phyloP scores from a whole-genome alignment of 1,284 basidiomycete species.

The Hymenochaete sp. region DNA sequence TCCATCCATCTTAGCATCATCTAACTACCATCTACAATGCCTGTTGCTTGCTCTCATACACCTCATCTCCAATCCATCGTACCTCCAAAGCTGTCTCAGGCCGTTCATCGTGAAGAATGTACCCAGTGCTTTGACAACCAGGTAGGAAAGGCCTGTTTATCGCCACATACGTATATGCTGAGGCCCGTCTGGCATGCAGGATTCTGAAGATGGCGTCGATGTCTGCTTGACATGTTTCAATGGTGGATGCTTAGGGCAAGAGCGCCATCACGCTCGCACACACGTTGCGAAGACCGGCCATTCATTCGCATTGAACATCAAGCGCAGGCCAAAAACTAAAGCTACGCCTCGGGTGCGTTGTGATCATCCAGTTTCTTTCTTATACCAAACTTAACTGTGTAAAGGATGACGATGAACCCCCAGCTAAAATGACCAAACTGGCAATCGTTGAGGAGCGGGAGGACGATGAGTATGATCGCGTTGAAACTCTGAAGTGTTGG shows the following conservation, averaged over 20 bases:
- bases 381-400: neutral
- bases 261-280: slow-evolving; percentile 61
- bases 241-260: slow-evolving; percentile 66
- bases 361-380: neutral
- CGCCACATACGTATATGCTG: slow-evolving; percentile 4
- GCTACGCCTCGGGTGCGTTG: slow-evolving; percentile 55
- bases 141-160: slow-evolving; percentile 35
- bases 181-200: slow-evolving; percentile 35
- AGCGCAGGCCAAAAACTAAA: slow-evolving; percentile 58
- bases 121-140: slow-evolving; percentile 96
- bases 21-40: slow-evolving; percentile 3
- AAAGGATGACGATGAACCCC: slow-evolving; percentile 66
- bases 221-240: slow-evolving; percentile 94
- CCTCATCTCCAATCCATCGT: neutral
- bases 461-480: slow-evolving; percentile 79
- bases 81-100: slow-evolving; percentile 36
- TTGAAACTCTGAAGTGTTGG: slow-evolving; percentile 70
- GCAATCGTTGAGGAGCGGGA: slow-evolving; percentile 82
- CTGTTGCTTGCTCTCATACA: slow-evolving; percentile 7
- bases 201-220: slow-evolving; percentile 70
- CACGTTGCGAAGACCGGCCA: slow-evolving; percentile 73
- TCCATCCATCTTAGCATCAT: neutral
- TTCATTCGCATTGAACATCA: slow-evolving; percentile 73
- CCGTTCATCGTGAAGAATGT: slow-evolving; percentile 81
- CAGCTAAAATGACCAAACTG: slow-evolving; percentile 80